A percentile compares a stretch with the other conserved stretches of the same genome.
These are phyloP conservation scores for Seminavis robusta DNA, from an alignment of 108 stramenopile genomes.

Conservation along the genomic window DNA sequence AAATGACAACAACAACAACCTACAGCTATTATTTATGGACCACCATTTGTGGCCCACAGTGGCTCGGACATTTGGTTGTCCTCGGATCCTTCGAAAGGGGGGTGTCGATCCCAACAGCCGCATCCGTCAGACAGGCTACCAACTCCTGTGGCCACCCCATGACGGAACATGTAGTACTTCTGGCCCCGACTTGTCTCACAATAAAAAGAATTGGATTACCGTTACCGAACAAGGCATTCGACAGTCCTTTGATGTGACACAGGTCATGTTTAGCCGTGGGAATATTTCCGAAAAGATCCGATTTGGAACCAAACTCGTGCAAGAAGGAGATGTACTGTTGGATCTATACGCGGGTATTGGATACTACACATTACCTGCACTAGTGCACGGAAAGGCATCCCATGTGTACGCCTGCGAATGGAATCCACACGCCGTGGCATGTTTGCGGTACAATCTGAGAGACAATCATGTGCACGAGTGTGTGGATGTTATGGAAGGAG, in stretches of 20 bases:
- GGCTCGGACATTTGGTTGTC: conserved; percentile 26
- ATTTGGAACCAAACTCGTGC: conserved; percentile 64
- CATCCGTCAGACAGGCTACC: conserved; percentile 72
- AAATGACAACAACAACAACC: neutral
- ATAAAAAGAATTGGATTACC: conserved; percentile 90
- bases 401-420: conserved; percentile 89
- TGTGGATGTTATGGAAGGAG: conserved; percentile 70
- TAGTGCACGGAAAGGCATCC: conserved; percentile 65
- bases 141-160: conserved; percentile 54
- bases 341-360: conserved; percentile 97
- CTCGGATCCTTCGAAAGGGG: conserved; percentile 70
- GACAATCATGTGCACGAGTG: conserved; percentile 70
- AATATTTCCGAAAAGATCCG: conserved; percentile 93
- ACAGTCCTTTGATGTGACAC: conserved; percentile 89
- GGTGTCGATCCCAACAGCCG: conserved; percentile 69
- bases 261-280: conserved; percentile 94
- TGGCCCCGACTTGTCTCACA: neutral
- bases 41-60: conserved; percentile 49
- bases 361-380: conserved; percentile 91
- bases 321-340: conserved; percentile 68
- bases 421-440: conserved; percentile 80
- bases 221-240: conserved; percentile 90
- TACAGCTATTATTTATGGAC: neutral
- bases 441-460: conserved; percentile 73
- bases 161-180: neutral